phyloP scores from a whole-genome alignment of 768 basidiomycete species.

The Candolleomyces eurysporus region DNA sequence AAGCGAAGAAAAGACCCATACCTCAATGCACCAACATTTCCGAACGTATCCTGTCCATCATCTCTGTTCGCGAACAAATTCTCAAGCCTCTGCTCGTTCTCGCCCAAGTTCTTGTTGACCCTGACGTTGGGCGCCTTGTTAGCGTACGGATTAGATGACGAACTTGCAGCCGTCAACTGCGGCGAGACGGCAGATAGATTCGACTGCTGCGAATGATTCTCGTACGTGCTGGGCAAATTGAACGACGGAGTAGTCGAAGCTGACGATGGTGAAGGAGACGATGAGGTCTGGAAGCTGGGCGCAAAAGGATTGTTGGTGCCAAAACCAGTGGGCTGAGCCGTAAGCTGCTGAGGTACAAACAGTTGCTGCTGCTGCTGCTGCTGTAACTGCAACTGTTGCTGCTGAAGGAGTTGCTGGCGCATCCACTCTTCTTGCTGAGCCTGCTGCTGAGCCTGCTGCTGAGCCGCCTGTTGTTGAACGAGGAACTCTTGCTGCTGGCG shows the following conservation, averaged over 20 bases:
- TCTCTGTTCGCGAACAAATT: constrained; percentile 83
- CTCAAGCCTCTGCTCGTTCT: constrained; percentile 80
- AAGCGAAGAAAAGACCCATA: constrained; percentile 21
- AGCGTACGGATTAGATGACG: constrained; percentile 25
- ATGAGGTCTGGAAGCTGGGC: constrained; percentile 17
- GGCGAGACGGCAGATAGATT: constrained; percentile 38
- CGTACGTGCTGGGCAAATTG: constrained; percentile 70
- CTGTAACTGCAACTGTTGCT: constrained; percentile 54
- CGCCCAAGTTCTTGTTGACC: constrained; percentile 38
- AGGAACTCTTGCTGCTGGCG: constrained; percentile 72
- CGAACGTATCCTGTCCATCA: constrained; percentile 94
- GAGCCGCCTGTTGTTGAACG: constrained; percentile 52
- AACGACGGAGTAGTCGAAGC: constrained; percentile 48
- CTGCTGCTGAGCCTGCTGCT: constrained; percentile 51
- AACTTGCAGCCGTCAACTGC: constrained; percentile 16
- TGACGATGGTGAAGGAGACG: constrained; percentile 31
- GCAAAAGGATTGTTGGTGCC: constrained; percentile 98
- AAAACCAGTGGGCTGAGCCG: constrained; percentile 72
- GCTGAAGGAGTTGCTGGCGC: constrained; percentile 43
- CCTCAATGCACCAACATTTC: constrained; percentile 80
- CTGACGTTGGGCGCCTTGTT: constrained; percentile 35
- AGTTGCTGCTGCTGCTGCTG: constrained; percentile 44
- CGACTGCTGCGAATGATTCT: constrained; percentile 43
- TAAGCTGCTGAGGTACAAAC: constrained; percentile 44
- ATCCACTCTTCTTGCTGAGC: constrained; percentile 51